Conservation (phyloP, 2,329 filamentous ascomycete species). For the Conoideocrella luteorostrata region DNA sequence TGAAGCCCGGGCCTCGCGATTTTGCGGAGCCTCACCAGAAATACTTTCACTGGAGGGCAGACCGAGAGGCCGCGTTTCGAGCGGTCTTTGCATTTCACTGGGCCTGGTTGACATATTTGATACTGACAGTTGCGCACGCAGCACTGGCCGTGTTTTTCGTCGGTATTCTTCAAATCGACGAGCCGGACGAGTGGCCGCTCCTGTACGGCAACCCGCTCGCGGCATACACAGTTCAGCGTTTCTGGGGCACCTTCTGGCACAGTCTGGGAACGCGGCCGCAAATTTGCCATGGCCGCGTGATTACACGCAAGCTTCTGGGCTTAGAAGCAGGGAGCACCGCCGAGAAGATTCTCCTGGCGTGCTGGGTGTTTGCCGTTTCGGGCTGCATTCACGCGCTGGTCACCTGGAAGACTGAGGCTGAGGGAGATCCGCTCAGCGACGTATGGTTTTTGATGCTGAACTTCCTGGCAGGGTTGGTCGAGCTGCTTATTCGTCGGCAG, state of each 20-base stretch:
- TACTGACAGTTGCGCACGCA: conserved; percentile 10
- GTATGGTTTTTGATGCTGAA: conserved; percentile 7
- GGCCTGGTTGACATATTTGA: conserved; percentile 12
- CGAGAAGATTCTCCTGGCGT: conserved; percentile 6
- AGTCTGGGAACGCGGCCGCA: conserved; percentile 4
- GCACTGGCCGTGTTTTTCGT: conserved; percentile 14
- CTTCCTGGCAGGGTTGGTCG: conserved; percentile 3
- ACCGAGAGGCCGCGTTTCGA: background rate
- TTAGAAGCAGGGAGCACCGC: too few species aligned
- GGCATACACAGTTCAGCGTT: conserved; percentile 15
- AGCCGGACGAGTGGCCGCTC: conserved; percentile 15
- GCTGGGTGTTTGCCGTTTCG: conserved; percentile 7
- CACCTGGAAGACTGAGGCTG: background rate
- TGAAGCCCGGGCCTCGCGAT: background rate
- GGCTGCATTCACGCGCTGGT: conserved; percentile 3
- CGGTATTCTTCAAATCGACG: conserved; percentile 13
- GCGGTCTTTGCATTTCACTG: conserved; percentile 8
- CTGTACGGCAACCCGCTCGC: conserved; percentile 14
- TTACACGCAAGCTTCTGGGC: too few species aligned
- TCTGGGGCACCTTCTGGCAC: conserved; percentile 20
- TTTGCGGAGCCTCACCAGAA: background rate
- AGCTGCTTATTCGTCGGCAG: too few species aligned
- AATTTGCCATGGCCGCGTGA: background rate
- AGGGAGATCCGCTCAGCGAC: conserved; percentile 1
- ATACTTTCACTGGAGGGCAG: background rate